Percentiles rank a stretch among this genome's conserved stretches.
Conservation (phyloP, 2,329 filamentous ascomycete genomes). For the Cladorrhinum sp. region DNA sequence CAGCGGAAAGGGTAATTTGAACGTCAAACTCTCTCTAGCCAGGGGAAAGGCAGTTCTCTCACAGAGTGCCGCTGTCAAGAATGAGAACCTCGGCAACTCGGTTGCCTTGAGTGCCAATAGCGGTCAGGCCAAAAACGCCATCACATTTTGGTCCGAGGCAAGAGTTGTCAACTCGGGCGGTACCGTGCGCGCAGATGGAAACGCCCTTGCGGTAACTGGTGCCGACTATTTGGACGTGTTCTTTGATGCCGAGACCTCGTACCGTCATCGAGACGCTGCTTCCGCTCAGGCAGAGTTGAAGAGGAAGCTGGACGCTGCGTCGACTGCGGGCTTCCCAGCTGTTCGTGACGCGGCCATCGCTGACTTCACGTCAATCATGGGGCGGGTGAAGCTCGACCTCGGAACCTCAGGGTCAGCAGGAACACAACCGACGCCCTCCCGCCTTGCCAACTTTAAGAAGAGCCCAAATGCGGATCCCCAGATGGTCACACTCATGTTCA, state of each 20-base stretch:
- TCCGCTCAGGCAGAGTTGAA: neutral
- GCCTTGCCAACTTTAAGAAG: neutral
- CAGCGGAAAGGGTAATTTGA: neutral
- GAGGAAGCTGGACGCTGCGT: slow-evolving; percentile 3
- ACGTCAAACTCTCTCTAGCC: slow-evolving; percentile 3
- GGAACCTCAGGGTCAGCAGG: neutral
- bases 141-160: slow-evolving; percentile 12
- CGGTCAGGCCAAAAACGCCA: slow-evolving; percentile 4
- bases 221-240: slow-evolving; percentile 6
- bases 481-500: slow-evolving; percentile 10
- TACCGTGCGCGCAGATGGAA: neutral
- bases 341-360: neutral
- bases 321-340: neutral
- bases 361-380: neutral
- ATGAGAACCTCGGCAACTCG: neutral
- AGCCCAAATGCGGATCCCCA: slow-evolving; percentile 2
- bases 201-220: slow-evolving; percentile 1
- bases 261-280: neutral
- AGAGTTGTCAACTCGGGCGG: slow-evolving; percentile 5
- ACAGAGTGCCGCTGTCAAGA: neutral
- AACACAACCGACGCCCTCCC: neutral
- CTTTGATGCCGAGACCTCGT: slow-evolving; percentile 5
- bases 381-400: slow-evolving; percentile 6
- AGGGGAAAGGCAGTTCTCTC: neutral
- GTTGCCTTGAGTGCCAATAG: slow-evolving; percentile 6